phyloP scores from a whole-genome alignment of 2,329 filamentous ascomycete species.

The Nemania abortiva region DNA sequence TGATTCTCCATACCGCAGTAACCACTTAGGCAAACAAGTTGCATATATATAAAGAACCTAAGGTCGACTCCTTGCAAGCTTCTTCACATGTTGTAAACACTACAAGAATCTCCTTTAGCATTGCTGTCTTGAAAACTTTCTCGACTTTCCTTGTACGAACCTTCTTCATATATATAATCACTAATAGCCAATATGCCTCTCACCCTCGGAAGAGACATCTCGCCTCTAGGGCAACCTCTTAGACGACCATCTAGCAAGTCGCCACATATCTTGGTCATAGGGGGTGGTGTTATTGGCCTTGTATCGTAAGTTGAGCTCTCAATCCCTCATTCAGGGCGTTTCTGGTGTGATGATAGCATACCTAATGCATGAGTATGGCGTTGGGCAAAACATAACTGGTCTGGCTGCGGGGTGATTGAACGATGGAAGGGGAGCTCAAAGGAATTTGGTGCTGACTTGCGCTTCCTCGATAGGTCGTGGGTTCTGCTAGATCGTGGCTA shows the following conservation, averaged over 20 bases:
- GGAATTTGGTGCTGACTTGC: conserved; percentile 26
- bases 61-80: neutral
- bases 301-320: conserved; percentile 45
- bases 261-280: conserved; percentile 50
- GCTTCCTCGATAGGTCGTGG: conserved; percentile 52
- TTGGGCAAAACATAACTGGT: neutral
- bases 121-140: neutral
- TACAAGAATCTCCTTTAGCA: conserved; percentile 12
- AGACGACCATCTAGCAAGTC: conserved; percentile 46
- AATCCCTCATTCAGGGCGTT: neutral
- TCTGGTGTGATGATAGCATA: neutral
- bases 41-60: no score
- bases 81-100: conserved; percentile 8
- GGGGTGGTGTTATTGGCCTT: conserved; percentile 51
- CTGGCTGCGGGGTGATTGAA: neutral
- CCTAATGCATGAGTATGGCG: no score
- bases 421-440: neutral
- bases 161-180: neutral
- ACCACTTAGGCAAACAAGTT: no score
- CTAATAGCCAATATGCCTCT: conserved; percentile 45
- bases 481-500: conserved; percentile 59
- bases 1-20: no score
- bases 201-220: conserved; percentile 51
- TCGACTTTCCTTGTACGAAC: neutral
- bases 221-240: conserved; percentile 48